Evolutionary conservation across 352 stramenopile species (phyloP).

Genomic region (Globisporangium nagaii): DNA sequence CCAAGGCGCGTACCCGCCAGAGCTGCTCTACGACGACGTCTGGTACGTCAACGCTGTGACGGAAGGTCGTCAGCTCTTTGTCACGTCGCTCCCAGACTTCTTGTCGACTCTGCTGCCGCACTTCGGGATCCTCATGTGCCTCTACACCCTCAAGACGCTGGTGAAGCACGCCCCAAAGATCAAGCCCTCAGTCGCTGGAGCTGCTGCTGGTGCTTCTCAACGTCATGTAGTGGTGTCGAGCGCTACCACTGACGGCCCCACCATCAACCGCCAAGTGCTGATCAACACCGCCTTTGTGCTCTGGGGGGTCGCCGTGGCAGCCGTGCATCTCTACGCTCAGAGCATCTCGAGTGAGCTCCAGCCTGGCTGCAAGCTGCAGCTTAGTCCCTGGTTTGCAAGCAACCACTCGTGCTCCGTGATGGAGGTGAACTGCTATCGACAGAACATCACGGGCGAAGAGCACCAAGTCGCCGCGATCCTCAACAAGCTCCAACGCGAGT

Average conservation of each 20-base stretch:
- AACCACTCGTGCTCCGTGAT: slow-evolving; percentile 15
- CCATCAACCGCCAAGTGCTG: background rate
- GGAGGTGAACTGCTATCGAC: slow-evolving; percentile 8
- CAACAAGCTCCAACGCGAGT: slow-evolving; percentile 3
- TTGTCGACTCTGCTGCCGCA: slow-evolving; percentile 30
- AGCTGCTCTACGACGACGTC: slow-evolving; percentile 1
- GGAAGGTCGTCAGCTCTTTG: slow-evolving; percentile 11
- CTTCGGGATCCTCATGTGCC: background rate
- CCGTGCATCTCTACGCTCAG: background rate
- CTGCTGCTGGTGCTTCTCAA: background rate
- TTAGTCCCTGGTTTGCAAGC: background rate
- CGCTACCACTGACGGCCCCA: background rate
- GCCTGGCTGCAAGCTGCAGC: background rate
- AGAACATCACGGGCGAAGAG: background rate
- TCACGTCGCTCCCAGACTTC: slow-evolving; percentile 37
- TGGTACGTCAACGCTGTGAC: slow-evolving; percentile 3
- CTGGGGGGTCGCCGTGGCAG: background rate
- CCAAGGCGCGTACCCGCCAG: background rate
- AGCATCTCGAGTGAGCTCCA: background rate
- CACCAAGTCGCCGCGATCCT: background rate
- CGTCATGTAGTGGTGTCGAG: background rate
- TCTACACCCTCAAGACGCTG: background rate
- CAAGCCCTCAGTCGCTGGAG: too few relatives aligned
- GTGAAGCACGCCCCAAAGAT: background rate
- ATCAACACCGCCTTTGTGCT: background rate